Conservation (phyloP, 176 grass and related monocot species). For the Typha latifolia region DNA sequence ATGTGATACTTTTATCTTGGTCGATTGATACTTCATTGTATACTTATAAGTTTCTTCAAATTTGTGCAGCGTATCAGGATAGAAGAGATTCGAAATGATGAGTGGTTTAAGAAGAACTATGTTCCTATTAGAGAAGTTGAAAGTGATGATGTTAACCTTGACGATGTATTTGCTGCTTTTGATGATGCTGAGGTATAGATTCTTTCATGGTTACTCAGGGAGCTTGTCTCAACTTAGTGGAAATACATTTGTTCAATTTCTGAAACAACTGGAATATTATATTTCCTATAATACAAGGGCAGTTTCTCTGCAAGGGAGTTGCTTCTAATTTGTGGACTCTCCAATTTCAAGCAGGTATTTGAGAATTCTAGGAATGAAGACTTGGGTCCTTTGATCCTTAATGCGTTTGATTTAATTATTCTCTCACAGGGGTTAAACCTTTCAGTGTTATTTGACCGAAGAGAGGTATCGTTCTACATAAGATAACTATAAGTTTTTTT, state of each 20-base stretch:
- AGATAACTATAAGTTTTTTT: neutral
- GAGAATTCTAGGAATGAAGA: slow-evolving; percentile 53
- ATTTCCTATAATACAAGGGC: neutral
- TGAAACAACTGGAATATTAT: no score
- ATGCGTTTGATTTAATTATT: slow-evolving; percentile 98
- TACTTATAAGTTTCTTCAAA: slow-evolving; percentile 18
- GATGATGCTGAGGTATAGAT: slow-evolving; percentile 64
- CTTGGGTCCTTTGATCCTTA: slow-evolving; percentile 70
- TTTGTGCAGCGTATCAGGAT: slow-evolving; percentile 78
- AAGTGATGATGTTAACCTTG: slow-evolving; percentile 82
- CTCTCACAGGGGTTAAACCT: slow-evolving; percentile 85
- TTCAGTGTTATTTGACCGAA: slow-evolving; percentile 77
- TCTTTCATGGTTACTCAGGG: neutral
- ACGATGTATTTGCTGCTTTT: slow-evolving; percentile 85
- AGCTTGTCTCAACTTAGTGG: no score
- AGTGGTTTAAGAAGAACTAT: slow-evolving; percentile 90
- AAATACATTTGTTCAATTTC: no score
- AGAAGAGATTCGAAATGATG: slow-evolving; percentile 86
- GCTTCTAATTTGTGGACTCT: slow-evolving; percentile 21
- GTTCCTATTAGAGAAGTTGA: slow-evolving; percentile 58
- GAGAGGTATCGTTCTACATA: slow-evolving; percentile 40
- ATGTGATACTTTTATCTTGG: slow-evolving; percentile 6
- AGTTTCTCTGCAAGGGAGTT: neutral
- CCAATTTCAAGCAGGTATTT: slow-evolving; percentile 25
- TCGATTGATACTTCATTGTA: slow-evolving; percentile 7